Conservation (phyloP, 225 moss, liverwort and hornwort species). For the Rhytidiadelphus loreus region DNA sequence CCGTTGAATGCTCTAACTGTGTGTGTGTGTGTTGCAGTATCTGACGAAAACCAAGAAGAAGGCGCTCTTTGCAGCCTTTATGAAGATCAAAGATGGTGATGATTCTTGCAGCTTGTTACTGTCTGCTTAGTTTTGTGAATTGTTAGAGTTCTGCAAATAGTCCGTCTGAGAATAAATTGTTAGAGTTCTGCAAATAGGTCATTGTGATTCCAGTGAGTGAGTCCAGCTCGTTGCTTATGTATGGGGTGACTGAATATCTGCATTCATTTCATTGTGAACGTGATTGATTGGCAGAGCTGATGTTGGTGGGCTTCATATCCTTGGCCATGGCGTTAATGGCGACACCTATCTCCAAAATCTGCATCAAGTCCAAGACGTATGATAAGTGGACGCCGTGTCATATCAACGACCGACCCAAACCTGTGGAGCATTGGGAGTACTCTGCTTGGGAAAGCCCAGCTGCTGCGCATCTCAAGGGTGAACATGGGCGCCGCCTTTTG, state of each 20-base stretch:
- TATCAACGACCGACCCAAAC: not conserved
- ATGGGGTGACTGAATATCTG: not conserved
- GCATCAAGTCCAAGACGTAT: not conserved
- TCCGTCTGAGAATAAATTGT: not conserved
- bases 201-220: not conserved
- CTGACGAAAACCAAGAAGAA: slow-evolving; percentile 15
- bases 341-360: slow-evolving; percentile 7
- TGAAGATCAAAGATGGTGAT: slow-evolving; percentile 19
- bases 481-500: not conserved
- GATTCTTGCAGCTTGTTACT: not conserved
- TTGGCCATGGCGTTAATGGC: not conserved
- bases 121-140: not conserved
- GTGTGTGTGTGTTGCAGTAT: not conserved
- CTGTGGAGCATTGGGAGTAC: not conserved
- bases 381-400: slow-evolving; percentile 16
- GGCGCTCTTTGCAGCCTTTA: slow-evolving; percentile 10
- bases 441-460: not conserved
- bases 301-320: slow-evolving; percentile 22
- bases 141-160: not conserved
- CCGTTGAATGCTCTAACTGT: not conserved
- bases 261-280: not conserved
- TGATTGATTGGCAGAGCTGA: slow-evolving; percentile 1
- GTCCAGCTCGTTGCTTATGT: not conserved
- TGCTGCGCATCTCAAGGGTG: not conserved
- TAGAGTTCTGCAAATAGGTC: not conserved